A percentile compares a stretch with the other conserved stretches of the same genome.
Evolutionary conservation across 1,284 basidiomycete species (phyloP).

Genomic region (Malassezia caprae): DNA sequence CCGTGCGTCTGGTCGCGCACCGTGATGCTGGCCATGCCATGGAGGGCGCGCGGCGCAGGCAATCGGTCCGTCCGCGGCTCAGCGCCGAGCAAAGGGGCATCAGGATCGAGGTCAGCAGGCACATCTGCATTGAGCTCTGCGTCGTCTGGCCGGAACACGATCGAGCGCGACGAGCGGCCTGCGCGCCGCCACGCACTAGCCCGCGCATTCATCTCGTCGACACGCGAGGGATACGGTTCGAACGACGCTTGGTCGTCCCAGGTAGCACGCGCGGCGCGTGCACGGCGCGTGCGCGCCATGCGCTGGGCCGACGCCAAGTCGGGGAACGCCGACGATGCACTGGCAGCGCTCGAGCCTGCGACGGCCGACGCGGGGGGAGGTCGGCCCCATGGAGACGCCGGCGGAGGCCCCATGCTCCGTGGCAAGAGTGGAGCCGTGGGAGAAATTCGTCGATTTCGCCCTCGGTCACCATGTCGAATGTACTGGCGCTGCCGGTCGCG

Average conservation of each 20-base stretch:
- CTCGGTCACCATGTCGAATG: conserved; percentile 4
- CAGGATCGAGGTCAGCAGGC: neutral
- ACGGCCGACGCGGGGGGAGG: neutral
- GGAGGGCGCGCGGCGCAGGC: neutral
- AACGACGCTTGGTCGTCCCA: neutral
- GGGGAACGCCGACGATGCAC: conserved; percentile 4
- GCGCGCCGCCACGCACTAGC: conserved; percentile 5
- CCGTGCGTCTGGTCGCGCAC: conserved; percentile 8
- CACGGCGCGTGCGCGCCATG: conserved; percentile 1
- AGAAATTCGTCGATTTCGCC: neutral
- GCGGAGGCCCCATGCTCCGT: neutral
- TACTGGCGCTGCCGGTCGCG: conserved; percentile 11
- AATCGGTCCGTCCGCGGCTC: neutral
- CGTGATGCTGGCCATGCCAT: conserved; percentile 11
- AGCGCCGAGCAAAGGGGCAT: neutral
- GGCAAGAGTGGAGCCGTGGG: neutral
- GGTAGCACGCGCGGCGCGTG: conserved; percentile 7
- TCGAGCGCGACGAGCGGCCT: conserved; percentile 2
- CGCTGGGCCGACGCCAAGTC: conserved; percentile 7
- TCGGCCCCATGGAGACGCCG: neutral
- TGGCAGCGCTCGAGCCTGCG: neutral
- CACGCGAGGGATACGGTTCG: conserved; percentile 8
- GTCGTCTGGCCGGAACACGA: neutral
- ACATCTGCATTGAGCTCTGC: neutral
- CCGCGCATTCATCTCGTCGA: conserved; percentile 11